Base-by-base conservation (phyloP, 768 basidiomycete species). In the Calocybe indica region DNA sequence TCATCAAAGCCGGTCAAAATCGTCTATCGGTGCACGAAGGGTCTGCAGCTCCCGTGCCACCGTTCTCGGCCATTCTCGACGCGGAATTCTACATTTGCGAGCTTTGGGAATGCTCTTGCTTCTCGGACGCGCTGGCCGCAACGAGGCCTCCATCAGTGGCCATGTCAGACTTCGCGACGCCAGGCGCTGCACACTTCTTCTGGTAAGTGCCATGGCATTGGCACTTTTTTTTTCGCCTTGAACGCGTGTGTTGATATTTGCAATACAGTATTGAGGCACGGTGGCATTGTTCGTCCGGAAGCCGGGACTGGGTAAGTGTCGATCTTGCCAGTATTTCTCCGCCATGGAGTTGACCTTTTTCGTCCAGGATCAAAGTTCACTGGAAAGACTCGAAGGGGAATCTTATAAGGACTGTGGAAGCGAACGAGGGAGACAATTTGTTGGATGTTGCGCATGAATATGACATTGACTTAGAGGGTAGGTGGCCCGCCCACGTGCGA, bases 401-500 rank as follows among this genome's bases (percentile, higher is more conserved):
- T 31, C 71, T 77, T n/a, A 72, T 96, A 37, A 90, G 86, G 67
- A 94, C 87, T 0, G 80, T 96, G 7, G 89, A 97, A 62, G 95
- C 78, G 2, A 93, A 87, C 62, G 92, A 94, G 58, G 96, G 94
- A 8, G 95, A 99, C 60, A 92, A 96, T 60, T 68, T 99, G 34
- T 70, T 99, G 32, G 82, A 83, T 15, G 73, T 99, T 46, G 93
- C 94, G 5, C 93, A 96, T 59, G 94, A 96, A 63, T 82, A 95
- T 60, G 95, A 98, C 57, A 80, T 99, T 46, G 95, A 98, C 62
- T 74, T 97, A 13, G 95, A 98, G 74, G 94, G 94, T 91, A 53
- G 51, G 76, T 62, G 32, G 33, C 45, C 35, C 32, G 12, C 22
- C 22, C 22, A 22, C 22, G 22, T 22, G 22, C 22, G 4, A 22